Conservation (phyloP, 371 early-diverging fungal species). For the Lichtheimia hyalospora region DNA sequence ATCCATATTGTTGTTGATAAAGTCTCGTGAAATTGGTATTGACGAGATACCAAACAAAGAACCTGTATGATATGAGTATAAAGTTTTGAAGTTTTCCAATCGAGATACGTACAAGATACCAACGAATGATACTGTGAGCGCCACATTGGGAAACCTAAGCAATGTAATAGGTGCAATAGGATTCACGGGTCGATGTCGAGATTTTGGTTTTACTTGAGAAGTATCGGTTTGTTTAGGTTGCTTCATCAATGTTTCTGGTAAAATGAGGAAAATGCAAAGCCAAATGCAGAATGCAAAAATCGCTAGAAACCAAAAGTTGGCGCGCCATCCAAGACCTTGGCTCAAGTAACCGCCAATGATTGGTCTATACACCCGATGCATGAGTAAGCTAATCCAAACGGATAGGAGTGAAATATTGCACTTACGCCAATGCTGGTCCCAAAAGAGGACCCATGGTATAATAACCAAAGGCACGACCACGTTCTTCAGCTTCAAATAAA, state of each 20-base stretch:
- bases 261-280: slow-evolving; percentile 30
- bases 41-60: slow-evolving; percentile 28
- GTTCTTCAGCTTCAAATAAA: slow-evolving; percentile 36
- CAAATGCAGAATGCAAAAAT: slow-evolving; percentile 25
- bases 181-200: slow-evolving; percentile 12
- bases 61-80: slow-evolving; percentile 8
- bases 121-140: slow-evolving; percentile 26
- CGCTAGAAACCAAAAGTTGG: slow-evolving; percentile 37
- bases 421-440: slow-evolving; percentile 38
- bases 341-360: slow-evolving; percentile 48
- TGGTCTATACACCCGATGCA: slow-evolving; percentile 19
- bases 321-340: slow-evolving; percentile 48
- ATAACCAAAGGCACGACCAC: slow-evolving; percentile 39
- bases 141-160: slow-evolving; percentile 28
- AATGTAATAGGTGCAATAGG: slow-evolving; percentile 36
- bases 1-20: slow-evolving; percentile 31
- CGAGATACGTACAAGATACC: slow-evolving; percentile 34
- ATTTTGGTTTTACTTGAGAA: background rate
- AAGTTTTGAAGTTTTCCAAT: background rate
- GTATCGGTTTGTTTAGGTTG: background rate
- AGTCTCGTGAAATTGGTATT: slow-evolving; percentile 36
- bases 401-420: too few species aligned
- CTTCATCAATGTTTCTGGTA: slow-evolving; percentile 39
- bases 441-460: slow-evolving; percentile 37
- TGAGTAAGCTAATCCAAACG: background rate